Evolutionary conservation across 129 eudicot species (phyloP).

Genomic region (Gnaphalium uliginosum): DNA sequence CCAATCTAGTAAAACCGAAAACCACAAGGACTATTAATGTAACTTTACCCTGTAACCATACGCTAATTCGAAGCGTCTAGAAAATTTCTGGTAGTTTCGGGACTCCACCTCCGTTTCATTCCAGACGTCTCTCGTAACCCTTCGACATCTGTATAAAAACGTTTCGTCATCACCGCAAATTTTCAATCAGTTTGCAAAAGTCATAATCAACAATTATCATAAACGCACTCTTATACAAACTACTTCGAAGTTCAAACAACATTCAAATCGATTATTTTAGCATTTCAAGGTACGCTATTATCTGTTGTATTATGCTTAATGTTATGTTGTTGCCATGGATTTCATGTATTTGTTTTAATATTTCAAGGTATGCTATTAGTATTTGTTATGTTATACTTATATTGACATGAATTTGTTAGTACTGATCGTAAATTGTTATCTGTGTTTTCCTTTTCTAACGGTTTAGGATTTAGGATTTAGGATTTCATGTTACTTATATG

Average conservation of each 20-base stretch:
- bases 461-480: not conserved
- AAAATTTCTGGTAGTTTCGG: constrained; percentile 24
- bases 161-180: not conserved
- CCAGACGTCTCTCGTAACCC: constrained; percentile 22
- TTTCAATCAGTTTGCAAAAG: not conserved
- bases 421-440: not conserved
- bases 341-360: too few species aligned
- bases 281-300: constrained; percentile 3
- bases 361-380: not conserved
- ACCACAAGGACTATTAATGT: not conserved
- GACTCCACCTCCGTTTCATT: not conserved
- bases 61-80: constrained; percentile 6
- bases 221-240: not conserved
- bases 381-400: not conserved
- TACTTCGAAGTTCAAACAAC: not conserved
- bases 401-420: not conserved
- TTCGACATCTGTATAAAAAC: constrained; percentile 11
- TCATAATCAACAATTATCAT: not conserved
- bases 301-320: not conserved
- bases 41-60: not conserved
- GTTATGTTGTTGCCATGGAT: not conserved
- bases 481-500: not conserved
- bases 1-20: not conserved
- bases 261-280: constrained; percentile 5
- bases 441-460: not conserved